Conservation (phyloP, 176 grass and related monocot genomes). For the Elymus sibiricus region DNA sequence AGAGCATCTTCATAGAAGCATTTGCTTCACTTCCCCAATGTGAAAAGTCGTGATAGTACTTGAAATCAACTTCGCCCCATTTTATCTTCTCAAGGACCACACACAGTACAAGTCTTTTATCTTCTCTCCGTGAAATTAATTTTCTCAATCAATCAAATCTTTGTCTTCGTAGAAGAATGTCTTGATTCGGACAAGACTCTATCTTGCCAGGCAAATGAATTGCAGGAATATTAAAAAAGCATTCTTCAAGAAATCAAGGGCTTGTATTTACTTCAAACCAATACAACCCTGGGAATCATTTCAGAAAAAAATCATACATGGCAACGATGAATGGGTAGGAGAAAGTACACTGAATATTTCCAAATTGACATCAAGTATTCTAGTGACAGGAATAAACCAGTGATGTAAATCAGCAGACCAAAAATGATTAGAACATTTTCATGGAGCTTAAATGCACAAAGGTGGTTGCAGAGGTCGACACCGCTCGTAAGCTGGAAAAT, state of each 20-base stretch:
- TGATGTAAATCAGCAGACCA: background rate
- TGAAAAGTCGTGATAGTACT: conserved; percentile 64
- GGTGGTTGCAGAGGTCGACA: background rate
- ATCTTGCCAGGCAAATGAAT: conserved; percentile 70
- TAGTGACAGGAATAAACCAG: background rate
- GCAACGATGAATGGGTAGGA: conserved; percentile 9
- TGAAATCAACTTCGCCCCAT: conserved; percentile 63
- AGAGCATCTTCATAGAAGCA: conserved; percentile 57
- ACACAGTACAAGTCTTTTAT: conserved; percentile 29
- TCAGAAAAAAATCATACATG: conserved; percentile 38
- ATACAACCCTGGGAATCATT: conserved; percentile 61
- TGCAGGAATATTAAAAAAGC: conserved; percentile 56
- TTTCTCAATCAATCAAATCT: conserved; percentile 64
- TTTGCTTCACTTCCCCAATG: conserved; percentile 58
- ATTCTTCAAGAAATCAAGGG: conserved; percentile 60
- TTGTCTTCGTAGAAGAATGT: conserved; percentile 82
- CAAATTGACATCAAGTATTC: background rate
- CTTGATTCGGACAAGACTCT: conserved; percentile 62
- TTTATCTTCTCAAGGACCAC: conserved; percentile 86
- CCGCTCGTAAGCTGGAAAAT: background rate
- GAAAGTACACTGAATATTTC: conserved; percentile 2
- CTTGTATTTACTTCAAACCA: conserved; percentile 71
- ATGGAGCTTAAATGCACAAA: background rate
- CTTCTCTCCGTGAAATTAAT: conserved; percentile 64
- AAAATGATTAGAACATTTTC: background rate